Conservation (phyloP, 2,329 filamentous ascomycete genomes). For the Lasiodiplodia sp. region DNA sequence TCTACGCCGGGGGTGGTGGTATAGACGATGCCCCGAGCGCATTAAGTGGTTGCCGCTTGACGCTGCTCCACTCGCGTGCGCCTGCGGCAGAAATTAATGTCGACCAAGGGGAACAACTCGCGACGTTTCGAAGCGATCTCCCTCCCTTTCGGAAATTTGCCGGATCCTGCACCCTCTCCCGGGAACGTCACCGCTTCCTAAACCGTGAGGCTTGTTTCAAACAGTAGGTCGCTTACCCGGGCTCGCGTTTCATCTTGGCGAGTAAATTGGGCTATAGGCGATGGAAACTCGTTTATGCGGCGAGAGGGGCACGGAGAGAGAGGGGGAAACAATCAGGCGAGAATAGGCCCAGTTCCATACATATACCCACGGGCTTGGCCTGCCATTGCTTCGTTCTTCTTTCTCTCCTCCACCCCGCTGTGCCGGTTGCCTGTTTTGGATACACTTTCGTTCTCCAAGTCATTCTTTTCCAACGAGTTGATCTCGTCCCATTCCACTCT, state of each 20-base stretch:
- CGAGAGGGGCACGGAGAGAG: not conserved
- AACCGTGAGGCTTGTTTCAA: conserved; percentile 23
- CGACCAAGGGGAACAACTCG: not conserved
- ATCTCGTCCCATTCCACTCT: conserved; percentile 28
- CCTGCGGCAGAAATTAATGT: not conserved
- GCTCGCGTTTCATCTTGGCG: conserved; percentile 22
- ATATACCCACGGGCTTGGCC: conserved; percentile 24
- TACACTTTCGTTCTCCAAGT: conserved; percentile 25
- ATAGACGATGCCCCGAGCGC: not conserved
- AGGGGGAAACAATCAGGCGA: not conserved
- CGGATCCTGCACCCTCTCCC: not conserved
- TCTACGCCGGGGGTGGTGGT: conserved; percentile 12
- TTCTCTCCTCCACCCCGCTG: conserved; percentile 14
- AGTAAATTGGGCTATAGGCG: conserved; percentile 9
- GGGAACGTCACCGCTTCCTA: conserved; percentile 2
- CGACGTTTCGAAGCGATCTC: conserved; percentile 16
- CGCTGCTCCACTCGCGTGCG: too few relatives aligned
- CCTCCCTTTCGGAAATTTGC: conserved; percentile 26
- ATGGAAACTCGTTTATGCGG: conserved; percentile 14
- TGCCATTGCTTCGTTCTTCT: not conserved
- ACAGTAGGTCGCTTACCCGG: conserved; percentile 13
- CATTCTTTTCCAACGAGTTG: conserved; percentile 27
- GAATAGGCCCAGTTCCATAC: conserved; percentile 1
- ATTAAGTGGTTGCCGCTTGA: not conserved
- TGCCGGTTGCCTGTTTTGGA: conserved; percentile 26